Evolutionary conservation across 148 eudicot species (phyloP), one percentile per base, ranked within the genome.

Genomic region (Fallopia convolvulus): DNA sequence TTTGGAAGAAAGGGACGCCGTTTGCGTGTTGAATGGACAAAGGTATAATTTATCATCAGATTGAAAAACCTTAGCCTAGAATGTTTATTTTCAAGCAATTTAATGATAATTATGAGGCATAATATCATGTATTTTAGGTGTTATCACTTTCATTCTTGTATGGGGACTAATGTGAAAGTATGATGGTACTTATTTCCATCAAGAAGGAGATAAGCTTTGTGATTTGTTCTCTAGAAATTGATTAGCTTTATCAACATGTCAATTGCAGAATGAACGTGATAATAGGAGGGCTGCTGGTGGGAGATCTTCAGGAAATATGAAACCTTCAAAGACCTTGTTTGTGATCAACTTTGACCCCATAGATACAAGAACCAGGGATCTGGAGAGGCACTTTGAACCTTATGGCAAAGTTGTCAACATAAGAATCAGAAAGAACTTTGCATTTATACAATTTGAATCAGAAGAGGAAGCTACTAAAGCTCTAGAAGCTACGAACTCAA

Each of bases 21-120:
- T 30, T 86, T 91, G 77, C 90, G 93, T 77, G 86, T 91, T n/a
- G 97, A 91, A 82, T 89, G 97, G 97, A 91, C 93, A 12, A 91
- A 91, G 93, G 97, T 44, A 44, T 44, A 44, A 44, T 44, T 15
- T 13, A 11, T 48, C 50, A 10, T 48, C 50, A 15, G 15, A 48
- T 48, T 13, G 50, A 48, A 48, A 48, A 48, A 48, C 12, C 15
- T 48, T 48, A 9, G 47, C 47, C 47, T 44, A 44, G 47, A 8
- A 0, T 8, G 9, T 44, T 6, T 44, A 44, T 44, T 44, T 44
- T 36, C 2, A 44, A 44, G 47, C 10, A 44, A 44, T 44, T 44
- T 6, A 44, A 44, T 44, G 8, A 48, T 48, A 48, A 48, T 48
- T 48, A 48, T 48, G 15, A 48, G 50, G 50, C 50, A 11, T 48